Evolutionary conservation across 2,329 filamentous ascomycete genomes (phyloP).

Genomic region (Trichoderma guizhouense): DNA sequence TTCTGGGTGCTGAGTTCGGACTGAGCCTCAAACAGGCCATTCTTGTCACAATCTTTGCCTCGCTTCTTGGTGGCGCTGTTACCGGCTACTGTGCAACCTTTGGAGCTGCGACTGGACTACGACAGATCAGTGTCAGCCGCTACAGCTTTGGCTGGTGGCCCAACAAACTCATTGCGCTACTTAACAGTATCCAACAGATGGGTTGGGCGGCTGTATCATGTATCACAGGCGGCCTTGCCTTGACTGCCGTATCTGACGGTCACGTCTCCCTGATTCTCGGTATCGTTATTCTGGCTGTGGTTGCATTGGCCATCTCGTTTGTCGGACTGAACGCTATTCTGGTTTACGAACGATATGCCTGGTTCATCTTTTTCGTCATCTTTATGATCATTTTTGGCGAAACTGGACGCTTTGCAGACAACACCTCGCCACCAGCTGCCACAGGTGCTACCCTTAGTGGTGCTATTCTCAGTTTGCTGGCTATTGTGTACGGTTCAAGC

Average conservation of each 20-base stretch:
- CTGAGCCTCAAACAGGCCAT: slow-evolving; percentile 44
- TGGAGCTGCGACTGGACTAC: slow-evolving; percentile 47
- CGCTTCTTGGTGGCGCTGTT: slow-evolving; percentile 34
- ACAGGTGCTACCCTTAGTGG: slow-evolving; percentile 38
- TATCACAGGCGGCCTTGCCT: slow-evolving; percentile 49
- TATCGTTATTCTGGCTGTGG: slow-evolving; percentile 49
- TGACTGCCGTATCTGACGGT: slow-evolving; percentile 45
- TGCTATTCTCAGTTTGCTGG: slow-evolving; percentile 41
- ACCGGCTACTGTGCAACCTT: slow-evolving; percentile 49
- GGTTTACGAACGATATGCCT: slow-evolving; percentile 49
- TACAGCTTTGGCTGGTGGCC: slow-evolving; percentile 52
- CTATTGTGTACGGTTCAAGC: slow-evolving; percentile 47
- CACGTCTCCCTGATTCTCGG: slow-evolving; percentile 48
- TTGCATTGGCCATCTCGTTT: slow-evolving; percentile 50
- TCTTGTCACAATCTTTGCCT: slow-evolving; percentile 44
- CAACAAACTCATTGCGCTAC: slow-evolving; percentile 45
- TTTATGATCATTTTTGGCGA: slow-evolving; percentile 50
- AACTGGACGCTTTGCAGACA: slow-evolving; percentile 40
- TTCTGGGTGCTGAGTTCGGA: slow-evolving; percentile 48
- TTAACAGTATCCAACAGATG: slow-evolving; percentile 38
- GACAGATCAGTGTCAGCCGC: slow-evolving; percentile 48
- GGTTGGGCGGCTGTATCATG: slow-evolving; percentile 51
- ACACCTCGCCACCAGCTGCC: slow-evolving; percentile 30
- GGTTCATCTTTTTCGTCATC: slow-evolving; percentile 45
- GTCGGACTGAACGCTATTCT: slow-evolving; percentile 49